Conservation (phyloP, 139 green algal species). For the Haematococcus lacustris region DNA sequence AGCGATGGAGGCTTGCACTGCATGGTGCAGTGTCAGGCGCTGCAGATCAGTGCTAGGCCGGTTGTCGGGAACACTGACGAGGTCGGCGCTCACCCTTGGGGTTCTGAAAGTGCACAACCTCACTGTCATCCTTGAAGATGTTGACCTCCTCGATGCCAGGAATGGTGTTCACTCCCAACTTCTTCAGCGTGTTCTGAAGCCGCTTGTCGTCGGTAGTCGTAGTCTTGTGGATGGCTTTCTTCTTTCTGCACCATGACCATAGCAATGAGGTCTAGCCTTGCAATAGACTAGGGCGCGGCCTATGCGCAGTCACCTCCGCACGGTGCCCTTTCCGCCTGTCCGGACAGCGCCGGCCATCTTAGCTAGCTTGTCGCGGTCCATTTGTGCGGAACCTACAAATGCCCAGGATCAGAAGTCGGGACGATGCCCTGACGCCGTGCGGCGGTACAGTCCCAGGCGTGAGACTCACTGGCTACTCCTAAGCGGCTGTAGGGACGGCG, state of each 20-base stretch:
- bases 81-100: conserved; percentile 90
- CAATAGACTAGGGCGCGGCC: too few species aligned
- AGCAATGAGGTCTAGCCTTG: too few species aligned
- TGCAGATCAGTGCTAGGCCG: too few species aligned
- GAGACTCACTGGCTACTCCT: too few species aligned
- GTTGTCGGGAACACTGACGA: too few species aligned
- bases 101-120: conserved; percentile 92
- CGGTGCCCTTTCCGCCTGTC: conserved; percentile 91
- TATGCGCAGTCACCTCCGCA: conserved; percentile 69
- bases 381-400: too few species aligned
- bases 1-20: conserved; percentile 97
- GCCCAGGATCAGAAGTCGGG: too few species aligned
- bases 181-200: conserved; percentile 94
- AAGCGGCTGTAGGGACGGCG: too few species aligned
- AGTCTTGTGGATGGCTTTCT: conserved; percentile 97
- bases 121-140: conserved; percentile 89
- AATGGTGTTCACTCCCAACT: conserved; percentile 97
- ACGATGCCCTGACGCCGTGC: too few species aligned
- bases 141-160: conserved; percentile 99
- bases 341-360: conserved; percentile 87
- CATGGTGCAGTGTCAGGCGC: too few species aligned
- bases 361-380: conserved; percentile 90
- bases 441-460: too few species aligned
- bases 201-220: conserved; percentile 94
- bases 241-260: conserved; percentile 75